Conservation (phyloP, 345 rosid genomes). For the Firmiana major region DNA sequence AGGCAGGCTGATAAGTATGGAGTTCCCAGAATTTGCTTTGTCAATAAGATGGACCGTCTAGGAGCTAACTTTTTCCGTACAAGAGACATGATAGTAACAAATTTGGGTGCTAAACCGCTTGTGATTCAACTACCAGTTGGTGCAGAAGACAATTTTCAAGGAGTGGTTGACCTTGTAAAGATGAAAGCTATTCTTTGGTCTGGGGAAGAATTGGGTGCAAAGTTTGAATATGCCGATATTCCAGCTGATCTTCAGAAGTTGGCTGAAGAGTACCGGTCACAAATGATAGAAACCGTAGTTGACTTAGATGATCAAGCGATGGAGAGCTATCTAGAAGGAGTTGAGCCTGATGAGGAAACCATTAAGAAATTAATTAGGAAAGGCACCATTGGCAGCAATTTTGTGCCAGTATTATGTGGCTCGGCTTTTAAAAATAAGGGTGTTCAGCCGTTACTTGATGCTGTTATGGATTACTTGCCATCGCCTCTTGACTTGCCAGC, state of each 20-base stretch:
- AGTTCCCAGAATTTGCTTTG: conserved; percentile 94
- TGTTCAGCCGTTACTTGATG: conserved; percentile 92
- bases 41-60: conserved; percentile 94
- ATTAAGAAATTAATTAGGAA: conserved; percentile 73
- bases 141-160: conserved; percentile 74
- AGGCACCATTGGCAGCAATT: conserved; percentile 65
- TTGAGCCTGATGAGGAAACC: conserved; percentile 82
- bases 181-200: conserved; percentile 93
- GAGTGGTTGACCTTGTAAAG: conserved; percentile 79
- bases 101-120: conserved; percentile 92
- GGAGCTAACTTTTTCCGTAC: conserved; percentile 96
- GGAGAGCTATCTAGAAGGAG: conserved; percentile 93
- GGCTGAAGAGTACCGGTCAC: conserved; percentile 68
- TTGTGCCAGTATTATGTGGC: conserved; percentile 89
- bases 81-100: conserved; percentile 87
- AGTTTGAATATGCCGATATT: conserved; percentile 70
- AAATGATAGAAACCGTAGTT: conserved; percentile 64
- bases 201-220: conserved; percentile 96
- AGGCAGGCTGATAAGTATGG: conserved; percentile 99
- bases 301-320: conserved; percentile 87
- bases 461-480: conserved; percentile 88
- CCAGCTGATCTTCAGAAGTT: conserved; percentile 74
- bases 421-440: conserved; percentile 96
- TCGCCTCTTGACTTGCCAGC: conserved; percentile 86
- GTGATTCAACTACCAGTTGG: conserved; percentile 89